Base-by-base conservation (phyloP, 805 yeast species). In the Candida easanensis region DNA sequence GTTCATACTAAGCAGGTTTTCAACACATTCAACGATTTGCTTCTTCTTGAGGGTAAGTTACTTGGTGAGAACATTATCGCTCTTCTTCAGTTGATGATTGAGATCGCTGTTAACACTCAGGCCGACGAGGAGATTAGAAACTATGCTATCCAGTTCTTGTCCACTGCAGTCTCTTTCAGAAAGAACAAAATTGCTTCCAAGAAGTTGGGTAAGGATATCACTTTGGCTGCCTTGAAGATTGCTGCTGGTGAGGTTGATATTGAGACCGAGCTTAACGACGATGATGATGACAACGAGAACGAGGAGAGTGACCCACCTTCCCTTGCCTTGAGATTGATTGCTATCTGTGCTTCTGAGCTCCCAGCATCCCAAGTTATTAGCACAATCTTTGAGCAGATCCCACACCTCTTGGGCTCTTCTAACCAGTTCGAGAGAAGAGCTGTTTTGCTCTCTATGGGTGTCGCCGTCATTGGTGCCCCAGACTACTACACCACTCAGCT, bases 281-380 rank as follows among this genome's bases (percentile, higher is more conserved):
- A 85, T 57, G 90, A 84, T 50, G 96, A 87, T 61, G 95, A 89
- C 56, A 91, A 87, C 54, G 97, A 89, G 65, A 89, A 88, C 60
- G 97, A 89, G 68, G 98, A 91, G 66, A 84, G 80, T 58, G 76
- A 82, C 42, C 95, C 96, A 44, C 66, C 81, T 34, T 65, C 84
- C 39, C 74, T 88, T 52, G 96, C 95, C 14, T 74, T 89, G 56
- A 79, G 96, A 68, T 70, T 91, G 46, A 64, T 93, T 41, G 85
- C 88, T 41, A 77, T 79, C 58, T 79, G 91, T 52, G 79, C 98
- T 15, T 71, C 82, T 35, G 89, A 84, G 58, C 73, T 93, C 57
- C 97, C 99, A 41, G 96, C 98, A 38, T 78, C 88, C 33, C 99
- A 93, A 65, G 95, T 87, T 44, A 81, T 90, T 52, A 76, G 73